Conservation (phyloP, 2,329 filamentous ascomycete genomes). For the Trichoderma sp. region DNA sequence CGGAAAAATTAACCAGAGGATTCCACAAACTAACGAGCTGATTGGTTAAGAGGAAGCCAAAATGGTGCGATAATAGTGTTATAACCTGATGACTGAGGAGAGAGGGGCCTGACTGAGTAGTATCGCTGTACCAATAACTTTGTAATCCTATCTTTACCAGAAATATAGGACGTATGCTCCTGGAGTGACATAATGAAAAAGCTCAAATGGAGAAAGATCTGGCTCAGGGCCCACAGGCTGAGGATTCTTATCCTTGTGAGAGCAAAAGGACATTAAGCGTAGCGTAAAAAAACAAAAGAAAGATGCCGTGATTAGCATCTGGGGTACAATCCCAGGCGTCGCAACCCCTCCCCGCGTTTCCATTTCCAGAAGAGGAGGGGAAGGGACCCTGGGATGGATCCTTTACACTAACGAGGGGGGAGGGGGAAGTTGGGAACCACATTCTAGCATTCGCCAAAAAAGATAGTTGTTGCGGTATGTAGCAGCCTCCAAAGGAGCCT, state of each 20-base stretch:
- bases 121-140: background rate
- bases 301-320: background rate
- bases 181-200: background rate
- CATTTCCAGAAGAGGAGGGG: background rate
- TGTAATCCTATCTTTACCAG: background rate
- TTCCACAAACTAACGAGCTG: background rate
- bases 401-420: background rate
- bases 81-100: background rate
- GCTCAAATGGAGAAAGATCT: background rate
- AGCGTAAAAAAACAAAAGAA: background rate
- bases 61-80: background rate
- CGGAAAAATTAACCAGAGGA: background rate
- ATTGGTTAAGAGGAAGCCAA: background rate
- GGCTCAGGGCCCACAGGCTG: background rate
- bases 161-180: background rate
- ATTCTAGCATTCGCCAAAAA: background rate
- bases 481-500: background rate
- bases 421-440: background rate
- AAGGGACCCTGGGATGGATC: background rate
- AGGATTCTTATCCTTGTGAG: background rate
- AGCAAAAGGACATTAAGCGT: background rate
- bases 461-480: background rate
- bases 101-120: too few relatives aligned
- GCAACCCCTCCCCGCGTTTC: background rate
- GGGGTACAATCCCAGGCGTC: background rate